These are phyloP conservation scores for Aphelidium insulamus DNA, from an alignment of 371 early-diverging fungal species.

Conservation along the genomic window DNA sequence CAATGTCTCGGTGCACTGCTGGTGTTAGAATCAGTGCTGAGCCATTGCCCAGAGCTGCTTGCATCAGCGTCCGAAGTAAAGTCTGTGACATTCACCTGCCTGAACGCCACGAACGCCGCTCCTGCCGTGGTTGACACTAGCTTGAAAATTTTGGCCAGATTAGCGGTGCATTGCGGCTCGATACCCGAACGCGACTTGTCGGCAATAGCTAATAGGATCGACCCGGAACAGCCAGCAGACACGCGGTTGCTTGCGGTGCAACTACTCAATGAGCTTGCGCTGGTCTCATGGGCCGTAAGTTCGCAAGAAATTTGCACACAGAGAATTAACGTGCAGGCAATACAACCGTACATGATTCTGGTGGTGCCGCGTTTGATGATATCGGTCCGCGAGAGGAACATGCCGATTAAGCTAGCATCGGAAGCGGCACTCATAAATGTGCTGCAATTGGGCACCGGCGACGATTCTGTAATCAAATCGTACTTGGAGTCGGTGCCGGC, in stretches of 20 bases:
- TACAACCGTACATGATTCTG: constrained; percentile 15
- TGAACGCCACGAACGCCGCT: too few relatives aligned
- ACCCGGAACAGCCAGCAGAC: constrained; percentile 4
- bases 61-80: too few relatives aligned
- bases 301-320: background rate
- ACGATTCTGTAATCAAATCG: background rate
- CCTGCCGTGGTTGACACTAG: too few relatives aligned
- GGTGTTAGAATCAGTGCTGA: too few relatives aligned
- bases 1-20: too few relatives aligned
- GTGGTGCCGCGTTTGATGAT: constrained; percentile 41
- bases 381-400: constrained; percentile 45
- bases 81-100: too few relatives aligned
- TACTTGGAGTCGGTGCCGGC: background rate
- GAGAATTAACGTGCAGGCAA: background rate
- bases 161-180: constrained; percentile 8
- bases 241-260: constrained; percentile 12
- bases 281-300: constrained; percentile 11
- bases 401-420: constrained; percentile 57
- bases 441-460: constrained; percentile 27
- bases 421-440: constrained; percentile 48
- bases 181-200: constrained; percentile 7
- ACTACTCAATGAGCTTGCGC: background rate
- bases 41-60: too few relatives aligned
- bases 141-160: too few relatives aligned
- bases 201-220: constrained; percentile 8